Percentiles rank a stretch among this genome's conserved stretches.
phyloP scores from a whole-genome alignment of 1,284 basidiomycete species.

The Austroboletus olivaceoglutinosus region DNA sequence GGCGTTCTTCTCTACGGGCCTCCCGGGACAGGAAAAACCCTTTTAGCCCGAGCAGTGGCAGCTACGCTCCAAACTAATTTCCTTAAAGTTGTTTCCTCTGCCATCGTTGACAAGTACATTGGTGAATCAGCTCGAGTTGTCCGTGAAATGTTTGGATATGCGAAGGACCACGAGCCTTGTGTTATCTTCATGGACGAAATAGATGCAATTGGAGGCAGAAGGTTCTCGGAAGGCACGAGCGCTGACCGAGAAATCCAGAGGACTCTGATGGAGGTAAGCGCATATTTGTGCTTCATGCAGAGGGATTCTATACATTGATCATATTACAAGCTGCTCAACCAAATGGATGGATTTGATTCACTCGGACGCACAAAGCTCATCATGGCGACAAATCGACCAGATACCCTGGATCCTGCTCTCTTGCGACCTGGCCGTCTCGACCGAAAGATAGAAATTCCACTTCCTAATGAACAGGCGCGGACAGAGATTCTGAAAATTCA shows the following conservation, averaged over 20 bases:
- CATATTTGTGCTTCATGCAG: not conserved
- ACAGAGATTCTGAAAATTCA: conserved; percentile 99
- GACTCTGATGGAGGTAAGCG: conserved; percentile 91
- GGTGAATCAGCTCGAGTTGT: conserved; percentile 96
- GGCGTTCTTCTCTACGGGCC: conserved; percentile 93
- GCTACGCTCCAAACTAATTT: conserved; percentile 97
- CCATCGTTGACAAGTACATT: conserved; percentile 99
- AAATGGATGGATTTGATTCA: conserved; percentile 99
- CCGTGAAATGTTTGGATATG: conserved; percentile 98
- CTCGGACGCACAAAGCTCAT: conserved; percentile 96
- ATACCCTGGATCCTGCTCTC: conserved; percentile 96
- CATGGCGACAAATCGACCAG: conserved; percentile 97
- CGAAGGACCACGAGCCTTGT: conserved; percentile 95
- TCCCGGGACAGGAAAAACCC: conserved; percentile 94
- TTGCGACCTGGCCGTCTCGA: conserved; percentile 95
- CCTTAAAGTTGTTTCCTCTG: conserved; percentile 98
- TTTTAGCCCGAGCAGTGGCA: conserved; percentile 93
- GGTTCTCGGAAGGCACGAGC: conserved; percentile 97
- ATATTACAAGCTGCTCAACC: conserved; percentile 80
- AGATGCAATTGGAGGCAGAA: conserved; percentile 92
- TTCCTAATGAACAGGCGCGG: conserved; percentile 95
- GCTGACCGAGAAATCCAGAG: conserved; percentile 99
- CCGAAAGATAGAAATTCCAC: conserved; percentile 96
- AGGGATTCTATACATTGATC: not conserved
- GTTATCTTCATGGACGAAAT: conserved; percentile 99